phyloP scores from a whole-genome alignment of 257 asterid species.

The Solanum rostratum region DNA sequence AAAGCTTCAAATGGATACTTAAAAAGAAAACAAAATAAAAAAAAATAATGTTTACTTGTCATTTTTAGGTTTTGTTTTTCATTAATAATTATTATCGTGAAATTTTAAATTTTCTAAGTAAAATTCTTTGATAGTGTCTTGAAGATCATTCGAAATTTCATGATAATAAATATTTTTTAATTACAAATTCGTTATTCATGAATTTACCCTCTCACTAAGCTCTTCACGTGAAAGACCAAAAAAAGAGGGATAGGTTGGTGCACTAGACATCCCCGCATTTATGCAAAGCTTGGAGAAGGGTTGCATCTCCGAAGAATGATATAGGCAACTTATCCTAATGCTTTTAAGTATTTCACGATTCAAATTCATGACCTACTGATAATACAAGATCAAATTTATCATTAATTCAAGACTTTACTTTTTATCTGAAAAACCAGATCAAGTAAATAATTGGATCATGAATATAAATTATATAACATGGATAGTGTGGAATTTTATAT shows the following conservation, averaged over 20 bases:
- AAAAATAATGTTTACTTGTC: too few relatives aligned
- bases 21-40: too few relatives aligned
- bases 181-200: not conserved
- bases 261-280: not conserved
- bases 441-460: not conserved
- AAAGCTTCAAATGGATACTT: too few relatives aligned
- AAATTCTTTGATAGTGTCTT: too few relatives aligned
- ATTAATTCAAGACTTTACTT: not conserved
- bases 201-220: not conserved
- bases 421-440: too few relatives aligned
- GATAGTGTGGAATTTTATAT: not conserved
- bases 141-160: too few relatives aligned
- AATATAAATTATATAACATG: not conserved
- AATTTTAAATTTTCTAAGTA: too few relatives aligned
- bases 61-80: too few relatives aligned
- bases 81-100: too few relatives aligned
- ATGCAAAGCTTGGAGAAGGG: too few relatives aligned
- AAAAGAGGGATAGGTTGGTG: not conserved
- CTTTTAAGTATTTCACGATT: not conserved
- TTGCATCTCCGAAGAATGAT: too few relatives aligned
- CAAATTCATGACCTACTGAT: too few relatives aligned
- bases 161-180: not conserved
- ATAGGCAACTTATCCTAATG: not conserved
- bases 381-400: not conserved
- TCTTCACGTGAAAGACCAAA: not conserved